Evolutionary conservation across 345 rosid genomes (phyloP).

Genomic region (Eucalyptus shirleyi): DNA sequence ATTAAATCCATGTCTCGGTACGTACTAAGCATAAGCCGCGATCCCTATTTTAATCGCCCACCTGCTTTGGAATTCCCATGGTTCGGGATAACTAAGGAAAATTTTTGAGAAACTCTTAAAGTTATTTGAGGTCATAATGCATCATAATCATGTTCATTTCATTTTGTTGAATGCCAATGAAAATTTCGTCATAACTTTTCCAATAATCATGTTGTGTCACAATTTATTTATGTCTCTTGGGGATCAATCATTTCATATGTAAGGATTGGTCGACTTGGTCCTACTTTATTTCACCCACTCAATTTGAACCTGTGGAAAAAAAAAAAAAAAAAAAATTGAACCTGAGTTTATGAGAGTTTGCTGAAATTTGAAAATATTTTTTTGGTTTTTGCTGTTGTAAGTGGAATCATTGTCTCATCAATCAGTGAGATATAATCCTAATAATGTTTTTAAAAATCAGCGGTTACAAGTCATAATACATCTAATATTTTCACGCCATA

Average conservation of each 20-base stretch:
- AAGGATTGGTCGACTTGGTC: background rate
- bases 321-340: no score
- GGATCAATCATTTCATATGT: background rate
- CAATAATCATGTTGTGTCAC: accelerated
- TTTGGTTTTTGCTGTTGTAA: background rate
- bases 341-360: background rate
- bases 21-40: no score
- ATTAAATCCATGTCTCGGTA: background rate
- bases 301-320: background rate
- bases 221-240: background rate
- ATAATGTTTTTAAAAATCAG: no score
- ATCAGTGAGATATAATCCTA: background rate
- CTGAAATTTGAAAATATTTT: background rate
- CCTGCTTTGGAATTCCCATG: no score
- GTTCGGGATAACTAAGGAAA: no score
- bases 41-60: no score
- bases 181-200: background rate
- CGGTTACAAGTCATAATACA: background rate
- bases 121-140: no score
- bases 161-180: no score
- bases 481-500: no score
- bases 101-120: no score
- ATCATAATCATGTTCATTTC: background rate
- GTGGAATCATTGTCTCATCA: background rate
- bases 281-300: background rate